Conservation (phyloP, 768 basidiomycete genomes). For the Lentinula boryana region DNA sequence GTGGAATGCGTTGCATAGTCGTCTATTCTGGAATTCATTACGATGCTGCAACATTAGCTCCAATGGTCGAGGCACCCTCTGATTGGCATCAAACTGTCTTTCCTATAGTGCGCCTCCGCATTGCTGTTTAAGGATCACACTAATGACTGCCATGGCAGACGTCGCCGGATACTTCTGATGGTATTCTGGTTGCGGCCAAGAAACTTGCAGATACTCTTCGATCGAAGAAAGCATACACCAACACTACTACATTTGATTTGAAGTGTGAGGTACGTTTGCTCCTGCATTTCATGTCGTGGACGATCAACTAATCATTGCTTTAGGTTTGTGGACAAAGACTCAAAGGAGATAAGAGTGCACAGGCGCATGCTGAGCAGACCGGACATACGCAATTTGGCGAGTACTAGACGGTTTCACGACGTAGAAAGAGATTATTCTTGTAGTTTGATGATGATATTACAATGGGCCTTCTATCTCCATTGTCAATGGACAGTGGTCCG, state of each 20-base stretch:
- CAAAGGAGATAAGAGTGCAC: conserved; percentile 92
- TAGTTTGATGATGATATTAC: conserved; percentile 9
- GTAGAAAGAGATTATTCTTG: too few relatives aligned
- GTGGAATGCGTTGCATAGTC: conserved; percentile 56
- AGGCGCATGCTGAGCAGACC: conserved; percentile 80
- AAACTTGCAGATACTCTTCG: conserved; percentile 70
- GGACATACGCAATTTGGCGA: conserved; percentile 85
- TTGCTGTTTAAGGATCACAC: not conserved
- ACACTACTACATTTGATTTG: conserved; percentile 86
- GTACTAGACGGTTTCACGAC: conserved; percentile 35
- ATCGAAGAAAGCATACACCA: conserved; percentile 79
- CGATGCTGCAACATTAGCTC: conserved; percentile 83
- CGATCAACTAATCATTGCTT: not conserved
- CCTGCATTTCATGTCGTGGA: not conserved
- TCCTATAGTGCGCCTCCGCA: conserved; percentile 41
- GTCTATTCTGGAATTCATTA: conserved; percentile 97
- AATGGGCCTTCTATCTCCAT: conserved; percentile 58
- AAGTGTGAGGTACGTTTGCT: conserved; percentile 68
- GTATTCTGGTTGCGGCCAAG: conserved; percentile 56
- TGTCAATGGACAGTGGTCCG: conserved; percentile 79
- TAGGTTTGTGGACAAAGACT: conserved; percentile 79
- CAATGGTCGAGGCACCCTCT: conserved; percentile 62
- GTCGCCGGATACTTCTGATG: conserved; percentile 34
- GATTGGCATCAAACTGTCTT: conserved; percentile 92
- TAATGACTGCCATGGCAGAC: conserved; percentile 15